These are phyloP conservation scores for Adansonia grandidieri DNA, from an alignment of 441 rosid genomes.

Conservation along the genomic window DNA sequence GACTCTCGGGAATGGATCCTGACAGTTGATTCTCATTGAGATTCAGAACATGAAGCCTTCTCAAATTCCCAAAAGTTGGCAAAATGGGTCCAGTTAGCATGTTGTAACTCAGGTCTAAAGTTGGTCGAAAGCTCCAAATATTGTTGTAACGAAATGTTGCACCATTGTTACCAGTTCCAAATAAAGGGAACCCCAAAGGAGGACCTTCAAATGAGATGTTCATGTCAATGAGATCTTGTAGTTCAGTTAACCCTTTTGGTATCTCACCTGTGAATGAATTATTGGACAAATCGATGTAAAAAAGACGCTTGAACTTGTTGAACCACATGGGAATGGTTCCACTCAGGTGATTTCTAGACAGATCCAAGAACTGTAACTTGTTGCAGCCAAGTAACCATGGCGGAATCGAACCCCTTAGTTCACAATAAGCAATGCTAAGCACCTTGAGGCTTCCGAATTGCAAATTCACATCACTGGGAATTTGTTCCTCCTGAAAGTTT, in stretches of 20 bases:
- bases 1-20: conserved; percentile 1
- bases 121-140: conserved; percentile 19
- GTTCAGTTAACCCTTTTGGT: conserved; percentile 21
- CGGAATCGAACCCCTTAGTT: conserved; percentile 4
- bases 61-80: conserved; percentile 18
- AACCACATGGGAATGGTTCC: conserved; percentile 13
- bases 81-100: conserved; percentile 7
- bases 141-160: conserved; percentile 11
- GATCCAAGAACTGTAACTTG: conserved; percentile 21
- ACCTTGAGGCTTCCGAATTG: conserved; percentile 4
- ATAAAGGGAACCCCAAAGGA: conserved; percentile 2
- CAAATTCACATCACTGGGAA: background rate
- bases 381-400: conserved; percentile 10
- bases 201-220: conserved; percentile 10
- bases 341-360: background rate
- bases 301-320: background rate
- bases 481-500: conserved; percentile 13
- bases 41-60: conserved; percentile 23
- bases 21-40: background rate
- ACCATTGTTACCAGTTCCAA: conserved; percentile 12
- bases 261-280: conserved; percentile 28
- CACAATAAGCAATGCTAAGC: conserved; percentile 10
- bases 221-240: conserved; percentile 3
- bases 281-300: conserved; percentile 27
- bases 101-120: conserved; percentile 15